Evolutionary conservation across 1,139 yeast species (phyloP), one percentile per base, ranked within the genome.

Genomic region (Chernovozyma sophiae-reginae): DNA sequence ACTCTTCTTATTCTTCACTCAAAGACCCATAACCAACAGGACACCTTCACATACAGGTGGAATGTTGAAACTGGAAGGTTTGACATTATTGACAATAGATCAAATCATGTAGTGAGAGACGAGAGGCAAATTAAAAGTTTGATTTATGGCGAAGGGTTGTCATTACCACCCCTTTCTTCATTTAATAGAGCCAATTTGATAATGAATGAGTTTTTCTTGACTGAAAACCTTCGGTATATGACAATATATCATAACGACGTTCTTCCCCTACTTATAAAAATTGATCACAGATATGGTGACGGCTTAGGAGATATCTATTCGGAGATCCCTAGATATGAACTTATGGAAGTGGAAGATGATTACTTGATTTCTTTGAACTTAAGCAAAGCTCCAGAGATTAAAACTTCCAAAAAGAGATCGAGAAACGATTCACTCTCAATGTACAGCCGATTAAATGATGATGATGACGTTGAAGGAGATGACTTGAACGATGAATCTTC

Each of bases 221-320:
- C 67, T 25, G 65, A 62, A 33, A 62, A 63, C 42, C 51, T 64
- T 31, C 52, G 46, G 41, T 66, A 65, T 41, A 62, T 66, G 60
- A 62, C 70, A 1, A 57, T 58, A 11, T 66, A 66, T 42, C 72
- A 66, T 42, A 66, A 65, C 42, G 70, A 65, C 34, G 58, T 66
- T 2, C 45, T 65, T 19, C 68, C 66, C 1, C 50, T 66, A 38
- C 47, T 65, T 19, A 55, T 58, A 4, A 49, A 56, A 25, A 38
- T 58, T 25, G 71, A 65, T 37, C 43, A 53, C 3, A 53, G 49
- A 31, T 65, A 59, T 39, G 48, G 52, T 3, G 64, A 63, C 25
- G 68, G 61, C 1, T 45, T 65, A 25, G 65, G 58, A 1, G 56
- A 56, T 32, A 46, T 63, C 2, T 65, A 62, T 41, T 43, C 43